phyloP scores from a whole-genome alignment of 2,329 filamentous ascomycete species.

The Ustulina deusta region DNA sequence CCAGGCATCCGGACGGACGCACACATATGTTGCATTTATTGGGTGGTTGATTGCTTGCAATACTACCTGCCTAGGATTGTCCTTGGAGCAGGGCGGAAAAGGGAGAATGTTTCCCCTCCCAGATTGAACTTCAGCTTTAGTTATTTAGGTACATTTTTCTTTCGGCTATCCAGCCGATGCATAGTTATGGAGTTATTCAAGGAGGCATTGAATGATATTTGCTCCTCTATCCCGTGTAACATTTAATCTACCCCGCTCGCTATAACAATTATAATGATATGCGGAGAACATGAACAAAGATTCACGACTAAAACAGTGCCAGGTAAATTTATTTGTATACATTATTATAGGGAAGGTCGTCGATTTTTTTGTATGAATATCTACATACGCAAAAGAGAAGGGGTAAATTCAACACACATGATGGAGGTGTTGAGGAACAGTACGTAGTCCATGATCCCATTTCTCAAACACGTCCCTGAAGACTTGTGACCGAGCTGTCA shows the following conservation, averaged over 20 bases:
- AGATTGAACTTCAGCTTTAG: constrained; percentile 1
- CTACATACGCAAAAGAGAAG: background rate
- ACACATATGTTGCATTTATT: constrained; percentile 20
- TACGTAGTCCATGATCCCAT: no score
- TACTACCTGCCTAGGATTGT: constrained; percentile 1
- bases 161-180: constrained; percentile 23
- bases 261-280: background rate
- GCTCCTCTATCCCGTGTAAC: background rate
- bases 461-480: no score
- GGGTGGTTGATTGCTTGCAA: constrained; percentile 18
- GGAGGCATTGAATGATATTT: constrained; percentile 14
- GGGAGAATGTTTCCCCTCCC: constrained; percentile 25
- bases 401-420: no score
- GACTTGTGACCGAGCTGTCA: no score
- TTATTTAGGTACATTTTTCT: constrained; percentile 5
- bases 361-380: background rate
- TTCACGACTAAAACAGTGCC: background rate
- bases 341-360: background rate
- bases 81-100: constrained; percentile 9
- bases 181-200: constrained; percentile 32
- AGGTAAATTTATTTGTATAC: no score
- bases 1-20: background rate
- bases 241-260: background rate
- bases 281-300: background rate
- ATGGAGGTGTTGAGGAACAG: no score